phyloP scores from a whole-genome alignment of 129 eudicot species.

The Calendula officinalis region DNA sequence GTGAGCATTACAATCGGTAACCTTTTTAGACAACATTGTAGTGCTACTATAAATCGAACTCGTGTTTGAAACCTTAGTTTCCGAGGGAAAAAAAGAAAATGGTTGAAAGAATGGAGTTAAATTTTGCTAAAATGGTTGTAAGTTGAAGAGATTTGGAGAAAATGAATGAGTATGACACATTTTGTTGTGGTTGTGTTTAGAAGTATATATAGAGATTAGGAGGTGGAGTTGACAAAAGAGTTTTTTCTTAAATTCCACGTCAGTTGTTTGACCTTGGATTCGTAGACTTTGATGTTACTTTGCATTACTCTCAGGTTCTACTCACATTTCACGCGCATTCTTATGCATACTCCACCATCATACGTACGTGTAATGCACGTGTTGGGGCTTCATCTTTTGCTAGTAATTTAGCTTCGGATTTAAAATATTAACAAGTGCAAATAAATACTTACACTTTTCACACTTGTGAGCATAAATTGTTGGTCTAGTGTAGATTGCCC shows the following conservation, averaged over 20 bases:
- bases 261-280: slow-evolving; percentile 35
- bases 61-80: slow-evolving; percentile 20
- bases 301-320: not conserved
- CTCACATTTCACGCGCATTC: slow-evolving; percentile 14
- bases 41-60: not conserved
- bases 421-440: not conserved
- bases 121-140: slow-evolving; percentile 1
- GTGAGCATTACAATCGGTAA: slow-evolving; percentile 58
- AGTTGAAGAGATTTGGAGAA: slow-evolving; percentile 4
- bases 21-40: slow-evolving; percentile 58
- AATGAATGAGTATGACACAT: slow-evolving; percentile 24
- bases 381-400: slow-evolving; percentile 10
- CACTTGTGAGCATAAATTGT: not conserved
- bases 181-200: slow-evolving; percentile 14
- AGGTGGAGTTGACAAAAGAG: slow-evolving; percentile 18
- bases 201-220: slow-evolving; percentile 39
- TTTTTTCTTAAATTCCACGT: slow-evolving; percentile 24
- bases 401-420: not conserved
- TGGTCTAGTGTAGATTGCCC: not conserved
- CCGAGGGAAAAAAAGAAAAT: not conserved
- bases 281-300: slow-evolving; percentile 14
- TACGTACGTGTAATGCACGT: slow-evolving; percentile 19
- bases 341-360: slow-evolving; percentile 6
- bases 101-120: not conserved
- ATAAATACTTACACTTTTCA: not conserved